Percentiles rank a stretch among this genome's conserved stretches.
Evolutionary conservation across 129 eudicot genomes (phyloP).

Genomic region (Gnaphalium uliginosum): DNA sequence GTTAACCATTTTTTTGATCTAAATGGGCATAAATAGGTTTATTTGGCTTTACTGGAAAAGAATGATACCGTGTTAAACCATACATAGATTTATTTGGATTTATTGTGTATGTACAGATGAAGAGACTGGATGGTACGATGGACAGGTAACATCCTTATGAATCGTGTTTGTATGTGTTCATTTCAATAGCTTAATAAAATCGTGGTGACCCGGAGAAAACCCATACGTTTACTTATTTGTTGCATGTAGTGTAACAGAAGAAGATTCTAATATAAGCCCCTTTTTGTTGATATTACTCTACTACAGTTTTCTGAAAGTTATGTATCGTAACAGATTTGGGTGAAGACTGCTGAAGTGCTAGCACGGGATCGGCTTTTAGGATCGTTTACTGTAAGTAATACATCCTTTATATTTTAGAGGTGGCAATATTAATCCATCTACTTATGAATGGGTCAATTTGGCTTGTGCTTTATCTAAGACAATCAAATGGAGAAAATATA

Average conservation of each 20-base stretch:
- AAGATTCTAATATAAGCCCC: not conserved
- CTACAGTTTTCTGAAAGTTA: conserved; percentile 4
- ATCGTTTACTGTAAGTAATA: conserved; percentile 73
- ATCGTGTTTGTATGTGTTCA: not conserved
- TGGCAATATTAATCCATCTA: not conserved
- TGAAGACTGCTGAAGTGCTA: conserved; percentile 92
- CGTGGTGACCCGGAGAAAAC: no score
- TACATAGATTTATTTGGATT: not conserved
- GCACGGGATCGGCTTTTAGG: conserved; percentile 96
- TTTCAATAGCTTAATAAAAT: no score
- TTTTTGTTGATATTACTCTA: not conserved
- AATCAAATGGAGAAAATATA: not conserved
- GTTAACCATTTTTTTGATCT: not conserved
- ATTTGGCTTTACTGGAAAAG: not conserved
- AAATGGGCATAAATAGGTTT: not conserved
- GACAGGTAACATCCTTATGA: conserved; percentile 58
- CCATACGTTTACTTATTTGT: not conserved
- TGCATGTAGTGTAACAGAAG: not conserved
- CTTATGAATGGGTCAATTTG: not conserved
- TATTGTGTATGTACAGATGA: conserved; percentile 55
- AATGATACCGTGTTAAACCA: not conserved
- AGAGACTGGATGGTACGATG: conserved; percentile 99
- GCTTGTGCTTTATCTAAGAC: not conserved
- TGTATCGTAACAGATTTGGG: conserved; percentile 77
- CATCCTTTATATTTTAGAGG: not conserved